phyloP scores from a whole-genome alignment of 345 rosid species.

The Pistacia integerrima region DNA sequence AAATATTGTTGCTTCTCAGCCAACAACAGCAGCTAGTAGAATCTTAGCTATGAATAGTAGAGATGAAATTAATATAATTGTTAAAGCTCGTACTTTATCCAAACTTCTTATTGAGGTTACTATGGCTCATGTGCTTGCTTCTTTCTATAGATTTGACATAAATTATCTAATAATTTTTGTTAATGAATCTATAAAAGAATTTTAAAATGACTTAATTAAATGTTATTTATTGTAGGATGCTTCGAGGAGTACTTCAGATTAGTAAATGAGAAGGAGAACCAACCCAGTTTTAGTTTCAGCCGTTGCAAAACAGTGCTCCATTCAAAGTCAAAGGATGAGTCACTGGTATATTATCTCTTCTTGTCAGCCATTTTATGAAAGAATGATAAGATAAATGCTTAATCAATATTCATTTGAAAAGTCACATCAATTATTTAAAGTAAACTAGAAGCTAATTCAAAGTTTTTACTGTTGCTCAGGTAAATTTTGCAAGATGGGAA shows the following conservation, averaged over 20 bases:
- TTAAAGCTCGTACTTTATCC: too few relatives aligned
- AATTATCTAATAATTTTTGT: too few relatives aligned
- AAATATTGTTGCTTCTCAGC: too few relatives aligned
- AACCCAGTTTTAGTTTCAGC: conserved; percentile 24
- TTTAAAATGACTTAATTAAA: background rate
- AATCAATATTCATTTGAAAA: background rate
- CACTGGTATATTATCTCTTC: conserved; percentile 40
- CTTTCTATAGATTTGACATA: background rate
- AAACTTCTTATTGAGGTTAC: too few relatives aligned
- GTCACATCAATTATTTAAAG: background rate
- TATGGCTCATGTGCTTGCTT: too few relatives aligned
- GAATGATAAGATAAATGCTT: background rate
- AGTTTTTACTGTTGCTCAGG: conserved; percentile 34
- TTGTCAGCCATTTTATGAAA: background rate
- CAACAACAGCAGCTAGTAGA: too few relatives aligned
- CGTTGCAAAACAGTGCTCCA: conserved; percentile 48
- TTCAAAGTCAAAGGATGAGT: conserved; percentile 63
- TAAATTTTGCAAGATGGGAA: conserved; percentile 92
- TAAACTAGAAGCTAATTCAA: background rate
- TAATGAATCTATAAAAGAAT: background rate
- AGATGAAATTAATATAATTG: too few relatives aligned
- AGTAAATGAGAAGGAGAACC: conserved; percentile 30
- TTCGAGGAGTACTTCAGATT: conserved; percentile 41
- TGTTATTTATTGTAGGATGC: conserved; percentile 36
- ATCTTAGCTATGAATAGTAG: too few relatives aligned